phyloP scores from a whole-genome alignment of 352 stramenopile species.

The Pythium sukuiense region DNA sequence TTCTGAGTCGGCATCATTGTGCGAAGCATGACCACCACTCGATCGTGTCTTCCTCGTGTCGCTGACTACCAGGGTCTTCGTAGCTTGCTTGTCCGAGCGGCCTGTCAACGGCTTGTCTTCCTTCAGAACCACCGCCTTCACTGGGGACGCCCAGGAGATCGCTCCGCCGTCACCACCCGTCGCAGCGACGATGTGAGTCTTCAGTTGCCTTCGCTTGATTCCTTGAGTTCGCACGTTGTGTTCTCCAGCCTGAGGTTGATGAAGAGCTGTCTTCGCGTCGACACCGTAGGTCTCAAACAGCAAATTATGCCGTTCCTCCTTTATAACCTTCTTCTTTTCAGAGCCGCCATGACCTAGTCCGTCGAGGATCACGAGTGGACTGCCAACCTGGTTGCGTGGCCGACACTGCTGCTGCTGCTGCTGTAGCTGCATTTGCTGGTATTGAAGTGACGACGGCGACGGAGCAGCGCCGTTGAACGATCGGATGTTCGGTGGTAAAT shows the following conservation, averaged over 20 bases:
- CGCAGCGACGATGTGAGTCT: slow-evolving; percentile 40
- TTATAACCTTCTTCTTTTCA: slow-evolving; percentile 38
- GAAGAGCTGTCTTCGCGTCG: slow-evolving; percentile 25
- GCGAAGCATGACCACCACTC: slow-evolving; percentile 7
- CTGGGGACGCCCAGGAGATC: slow-evolving; percentile 22
- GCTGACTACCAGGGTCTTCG: neutral
- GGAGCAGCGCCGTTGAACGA: slow-evolving; percentile 20
- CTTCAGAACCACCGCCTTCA: slow-evolving; percentile 17
- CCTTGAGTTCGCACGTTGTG: slow-evolving; percentile 28
- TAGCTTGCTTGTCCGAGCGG: slow-evolving; percentile 28
- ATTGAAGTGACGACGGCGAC: slow-evolving; percentile 7
- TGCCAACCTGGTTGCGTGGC: slow-evolving; percentile 18
- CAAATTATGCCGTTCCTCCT: slow-evolving; percentile 52
- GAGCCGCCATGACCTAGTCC: slow-evolving; percentile 13
- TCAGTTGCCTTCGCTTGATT: slow-evolving; percentile 60
- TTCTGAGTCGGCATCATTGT: neutral
- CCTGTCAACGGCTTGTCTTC: slow-evolving; percentile 34
- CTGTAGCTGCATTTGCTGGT: slow-evolving; percentile 2
- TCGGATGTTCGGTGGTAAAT: slow-evolving; percentile 37
- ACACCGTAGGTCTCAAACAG: slow-evolving; percentile 75
- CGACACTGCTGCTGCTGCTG: slow-evolving; percentile 22
- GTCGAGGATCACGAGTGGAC: slow-evolving; percentile 51
- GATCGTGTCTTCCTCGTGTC: slow-evolving; percentile 8
- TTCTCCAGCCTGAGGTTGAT: slow-evolving; percentile 5
- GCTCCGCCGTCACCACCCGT: neutral